Percentiles rank a stretch among this genome's conserved stretches.
phyloP scores from a whole-genome alignment of 2,329 filamentous ascomycete species.

The Calonectria henricotiae region DNA sequence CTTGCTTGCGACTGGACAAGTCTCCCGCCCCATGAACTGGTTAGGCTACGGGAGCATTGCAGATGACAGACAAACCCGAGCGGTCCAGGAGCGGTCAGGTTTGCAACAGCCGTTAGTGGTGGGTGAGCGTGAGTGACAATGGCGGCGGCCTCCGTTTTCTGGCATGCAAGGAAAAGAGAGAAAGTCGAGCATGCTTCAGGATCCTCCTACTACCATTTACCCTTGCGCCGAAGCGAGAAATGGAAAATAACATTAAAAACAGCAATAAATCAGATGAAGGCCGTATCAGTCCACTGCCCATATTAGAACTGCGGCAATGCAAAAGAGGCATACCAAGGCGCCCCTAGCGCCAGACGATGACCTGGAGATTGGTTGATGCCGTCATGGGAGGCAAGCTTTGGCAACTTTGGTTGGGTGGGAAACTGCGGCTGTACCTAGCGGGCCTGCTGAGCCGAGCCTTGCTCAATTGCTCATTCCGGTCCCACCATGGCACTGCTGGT shows the following conservation, averaged over 20 bases:
- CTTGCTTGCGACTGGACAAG: not conserved
- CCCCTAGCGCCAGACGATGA: constrained; percentile 24
- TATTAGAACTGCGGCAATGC: constrained; percentile 29
- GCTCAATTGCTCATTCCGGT: constrained; percentile 22
- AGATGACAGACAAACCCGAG: not conserved
- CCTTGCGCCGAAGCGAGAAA: not conserved
- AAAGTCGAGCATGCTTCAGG: not conserved
- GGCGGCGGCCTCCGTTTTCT: not conserved
- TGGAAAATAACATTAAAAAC: not conserved
- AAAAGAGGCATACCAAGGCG: constrained; percentile 23
- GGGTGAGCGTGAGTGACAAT: not conserved
- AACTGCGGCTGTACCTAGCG: constrained; percentile 35
- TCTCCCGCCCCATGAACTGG: not conserved
- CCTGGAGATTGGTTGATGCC: constrained; percentile 28
- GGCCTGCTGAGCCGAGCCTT: constrained; percentile 35
- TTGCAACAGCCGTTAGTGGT: not conserved
- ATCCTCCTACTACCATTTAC: not conserved
- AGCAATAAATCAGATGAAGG: constrained; percentile 28
- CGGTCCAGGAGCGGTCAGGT: not conserved
- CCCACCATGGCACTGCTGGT: constrained; percentile 8
- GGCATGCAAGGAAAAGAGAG: not conserved
- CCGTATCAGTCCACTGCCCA: constrained; percentile 30
- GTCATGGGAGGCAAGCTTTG: constrained; percentile 28
- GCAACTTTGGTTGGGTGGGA: constrained; percentile 22
- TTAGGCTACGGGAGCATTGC: not conserved